A percentile compares a stretch with the other conserved stretches of the same genome.
Evolutionary conservation across 495 filamentous ascomycete genomes (phyloP).

Genomic region (Elasticomyces elasticus): DNA sequence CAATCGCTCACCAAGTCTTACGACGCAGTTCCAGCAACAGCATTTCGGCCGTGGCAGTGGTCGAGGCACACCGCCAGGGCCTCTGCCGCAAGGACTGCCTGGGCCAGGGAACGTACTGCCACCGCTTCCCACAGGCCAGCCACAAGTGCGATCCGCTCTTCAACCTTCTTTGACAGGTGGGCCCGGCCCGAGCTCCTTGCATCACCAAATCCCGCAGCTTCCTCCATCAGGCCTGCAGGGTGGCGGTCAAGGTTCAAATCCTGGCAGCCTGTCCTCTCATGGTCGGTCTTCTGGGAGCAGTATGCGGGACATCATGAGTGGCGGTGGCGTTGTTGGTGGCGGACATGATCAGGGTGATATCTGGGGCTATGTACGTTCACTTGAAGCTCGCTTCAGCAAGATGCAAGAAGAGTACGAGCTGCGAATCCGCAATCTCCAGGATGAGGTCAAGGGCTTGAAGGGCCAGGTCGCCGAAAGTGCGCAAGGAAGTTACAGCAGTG

Average conservation of each 20-base stretch:
- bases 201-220: conserved; percentile 21
- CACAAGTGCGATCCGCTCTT: conserved; percentile 15
- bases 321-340: background rate
- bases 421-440: conserved; percentile 24
- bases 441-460: conserved; percentile 27
- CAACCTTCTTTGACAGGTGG: conserved; percentile 2
- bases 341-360: conserved; percentile 14
- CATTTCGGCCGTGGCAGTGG: conserved; percentile 48
- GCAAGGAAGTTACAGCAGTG: conserved; percentile 17
- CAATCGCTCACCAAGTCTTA: conserved; percentile 60
- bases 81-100: conserved; percentile 30
- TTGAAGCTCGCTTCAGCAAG: conserved; percentile 25
- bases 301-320: conserved; percentile 29
- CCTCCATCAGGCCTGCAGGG: conserved; percentile 8
- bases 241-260: conserved; percentile 25
- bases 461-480: conserved; percentile 16
- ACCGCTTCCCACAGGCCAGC: conserved; percentile 23
- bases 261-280: conserved; percentile 32
- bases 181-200: conserved; percentile 28
- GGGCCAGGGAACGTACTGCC: conserved; percentile 46
- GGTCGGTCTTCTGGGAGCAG: conserved; percentile 30
- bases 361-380: conserved; percentile 26
- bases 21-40: conserved; percentile 56
- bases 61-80: conserved; percentile 34
- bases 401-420: conserved; percentile 30